A percentile compares a stretch with the other conserved stretches of the same genome.
Evolutionary conservation across 2,329 filamentous ascomycete genomes (phyloP).

Genomic region (Hortaea sp.): DNA sequence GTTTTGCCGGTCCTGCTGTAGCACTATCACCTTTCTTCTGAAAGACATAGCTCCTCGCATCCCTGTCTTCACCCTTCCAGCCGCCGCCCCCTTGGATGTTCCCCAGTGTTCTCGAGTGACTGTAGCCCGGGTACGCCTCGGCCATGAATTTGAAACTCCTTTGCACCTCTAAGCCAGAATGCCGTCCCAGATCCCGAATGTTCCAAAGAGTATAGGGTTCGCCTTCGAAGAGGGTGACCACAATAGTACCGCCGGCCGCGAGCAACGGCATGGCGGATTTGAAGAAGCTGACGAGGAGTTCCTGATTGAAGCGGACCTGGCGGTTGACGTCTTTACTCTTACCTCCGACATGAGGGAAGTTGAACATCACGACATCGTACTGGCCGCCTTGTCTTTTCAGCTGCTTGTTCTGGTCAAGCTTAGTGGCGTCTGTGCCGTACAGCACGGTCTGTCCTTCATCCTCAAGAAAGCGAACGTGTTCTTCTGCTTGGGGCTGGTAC

Average conservation of each 20-base stretch:
- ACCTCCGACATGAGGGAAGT: slow-evolving; percentile 93
- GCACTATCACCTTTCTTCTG: slow-evolving; percentile 22
- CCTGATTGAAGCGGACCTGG: slow-evolving; percentile 86
- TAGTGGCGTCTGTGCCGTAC: slow-evolving; percentile 59
- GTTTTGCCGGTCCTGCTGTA: background rate
- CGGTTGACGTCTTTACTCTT: slow-evolving; percentile 87
- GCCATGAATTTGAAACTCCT: slow-evolving; percentile 61
- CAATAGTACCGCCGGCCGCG: slow-evolving; percentile 48
- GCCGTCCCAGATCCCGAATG: slow-evolving; percentile 72
- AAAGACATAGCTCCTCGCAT: slow-evolving; percentile 38
- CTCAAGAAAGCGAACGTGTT: slow-evolving; percentile 48
- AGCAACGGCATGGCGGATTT: slow-evolving; percentile 43
- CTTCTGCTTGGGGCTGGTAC: slow-evolving; percentile 54
- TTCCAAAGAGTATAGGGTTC: slow-evolving; percentile 97
- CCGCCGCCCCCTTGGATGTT: slow-evolving; percentile 36
- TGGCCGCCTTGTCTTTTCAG: slow-evolving; percentile 29
- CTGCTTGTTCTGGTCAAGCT: slow-evolving; percentile 39
- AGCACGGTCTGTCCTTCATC: slow-evolving; percentile 39
- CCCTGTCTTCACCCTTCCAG: slow-evolving; percentile 41
- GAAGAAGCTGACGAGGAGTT: slow-evolving; percentile 63
- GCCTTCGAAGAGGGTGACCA: slow-evolving; percentile 85
- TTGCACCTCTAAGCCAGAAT: slow-evolving; percentile 60
- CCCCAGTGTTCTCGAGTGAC: slow-evolving; percentile 62
- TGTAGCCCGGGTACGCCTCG: slow-evolving; percentile 61
- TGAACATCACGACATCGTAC: slow-evolving; percentile 80